phyloP scores from a whole-genome alignment of 805 yeast genomes.

The Kazachstania viticola region DNA sequence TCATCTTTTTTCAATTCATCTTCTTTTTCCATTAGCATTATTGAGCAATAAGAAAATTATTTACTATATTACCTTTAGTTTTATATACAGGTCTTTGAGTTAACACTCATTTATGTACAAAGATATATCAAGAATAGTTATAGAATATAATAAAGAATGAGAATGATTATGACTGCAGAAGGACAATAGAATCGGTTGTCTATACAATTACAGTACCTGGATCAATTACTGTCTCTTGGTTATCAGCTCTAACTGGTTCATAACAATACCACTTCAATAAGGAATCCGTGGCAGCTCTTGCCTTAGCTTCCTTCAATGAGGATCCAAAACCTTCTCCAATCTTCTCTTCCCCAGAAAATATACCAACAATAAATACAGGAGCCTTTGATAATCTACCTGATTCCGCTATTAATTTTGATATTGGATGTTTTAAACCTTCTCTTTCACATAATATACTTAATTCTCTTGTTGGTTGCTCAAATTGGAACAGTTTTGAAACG shows the following conservation, averaged over 20 bases:
- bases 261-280: slow-evolving; percentile 87
- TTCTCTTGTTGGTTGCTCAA: slow-evolving; percentile 79
- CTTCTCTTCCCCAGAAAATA: slow-evolving; percentile 69
- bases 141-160: too few relatives aligned
- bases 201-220: slow-evolving; percentile 35
- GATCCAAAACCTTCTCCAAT: slow-evolving; percentile 93
- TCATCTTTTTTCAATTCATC: too few relatives aligned
- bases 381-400: slow-evolving; percentile 79
- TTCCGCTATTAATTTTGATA: slow-evolving; percentile 78
- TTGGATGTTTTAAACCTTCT: slow-evolving; percentile 62
- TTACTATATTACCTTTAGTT: too few relatives aligned
- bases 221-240: slow-evolving; percentile 41
- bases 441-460: slow-evolving; percentile 65
- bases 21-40: too few relatives aligned
- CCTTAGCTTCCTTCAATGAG: slow-evolving; percentile 80
- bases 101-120: too few relatives aligned
- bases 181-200: too few relatives aligned
- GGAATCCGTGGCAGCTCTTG: slow-evolving; percentile 84
- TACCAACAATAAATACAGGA: slow-evolving; percentile 86
- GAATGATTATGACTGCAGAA: too few relatives aligned
- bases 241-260: slow-evolving; percentile 51
- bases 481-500: slow-evolving; percentile 60
- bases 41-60: too few relatives aligned
- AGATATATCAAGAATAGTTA: too few relatives aligned
- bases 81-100: too few relatives aligned